Base-by-base conservation (phyloP, 345 rosid genomes). In the Gossypium thurberi region DNA sequence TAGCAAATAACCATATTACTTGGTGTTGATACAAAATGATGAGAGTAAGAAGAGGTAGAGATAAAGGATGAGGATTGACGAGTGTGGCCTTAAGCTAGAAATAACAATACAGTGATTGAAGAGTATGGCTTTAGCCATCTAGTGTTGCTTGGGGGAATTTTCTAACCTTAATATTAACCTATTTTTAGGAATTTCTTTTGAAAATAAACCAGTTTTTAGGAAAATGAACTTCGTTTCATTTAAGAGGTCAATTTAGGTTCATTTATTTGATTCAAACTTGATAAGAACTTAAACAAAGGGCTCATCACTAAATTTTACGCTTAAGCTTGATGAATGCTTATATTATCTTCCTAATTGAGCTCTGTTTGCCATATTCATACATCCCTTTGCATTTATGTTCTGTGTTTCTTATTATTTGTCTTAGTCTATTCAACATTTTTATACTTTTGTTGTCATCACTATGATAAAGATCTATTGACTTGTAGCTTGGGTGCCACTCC, bases 401-500 rank as follows among this genome's bases (percentile, higher is more conserved):
- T 67, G 21, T 67, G 20, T 12, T 50, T 50, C 28, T 68, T 33
- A 33, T 26, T n/a, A 33, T 26, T n/a, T 28, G 46, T 51, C 46
- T 23, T 15, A 4, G 44, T n/a, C 44, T 50, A 26, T 51, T 28
- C 21, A 44, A 46, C 3, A 65, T 21, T 4, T 65, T 65, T 65
- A 44, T 44, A 2, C 13, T 64, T 12, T 15, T 60, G 18, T 65
- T 65, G 18, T 14, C 48, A 37, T 28, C 17, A 51, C 28, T 1
- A 17, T 17, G 12, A 26, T 17, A 28, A 68, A 28, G 71, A 58
- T 33, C 69, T 47, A 15, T 77, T 52, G 65, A 52, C 60, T 50
- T 83, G 81, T 82, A 94, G 98, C 62, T 81, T 95, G 78, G 98
- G 99, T 71, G 94, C 91, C 69, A 95, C 98, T 50, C 99, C 99